phyloP scores from a whole-genome alignment of 2,329 filamentous ascomycete species.

The Cladosporium halotolerans region DNA sequence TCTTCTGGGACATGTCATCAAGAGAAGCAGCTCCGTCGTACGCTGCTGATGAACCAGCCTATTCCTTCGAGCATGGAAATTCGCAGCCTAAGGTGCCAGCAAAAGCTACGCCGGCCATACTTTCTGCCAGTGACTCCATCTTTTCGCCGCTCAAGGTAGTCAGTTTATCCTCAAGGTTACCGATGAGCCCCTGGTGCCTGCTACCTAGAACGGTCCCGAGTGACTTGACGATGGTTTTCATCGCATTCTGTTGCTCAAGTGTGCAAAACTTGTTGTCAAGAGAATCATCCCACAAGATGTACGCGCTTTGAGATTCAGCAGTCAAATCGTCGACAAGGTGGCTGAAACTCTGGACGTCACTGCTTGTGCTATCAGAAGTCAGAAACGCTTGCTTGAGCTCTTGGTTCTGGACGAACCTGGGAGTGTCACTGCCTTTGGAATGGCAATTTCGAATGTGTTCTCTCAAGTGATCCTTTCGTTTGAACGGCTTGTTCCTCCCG shows the following conservation, averaged over 20 bases:
- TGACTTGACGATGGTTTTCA: not conserved
- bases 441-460: conserved; percentile 6
- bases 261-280: not conserved
- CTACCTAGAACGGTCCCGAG: not conserved
- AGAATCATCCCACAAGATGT: not conserved
- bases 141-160: not conserved
- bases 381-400: not conserved
- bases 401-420: not conserved
- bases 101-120: conserved; percentile 3
- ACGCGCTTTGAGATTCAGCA: not conserved
- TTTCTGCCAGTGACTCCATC: not conserved
- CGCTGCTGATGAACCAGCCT: too few species aligned
- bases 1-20: too few species aligned
- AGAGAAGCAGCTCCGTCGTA: too few species aligned
- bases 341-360: not conserved
- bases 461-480: not conserved
- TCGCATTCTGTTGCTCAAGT: not conserved
- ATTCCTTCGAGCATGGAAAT: too few species aligned
- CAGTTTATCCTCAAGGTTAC: not conserved
- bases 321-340: not conserved
- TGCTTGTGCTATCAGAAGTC: not conserved
- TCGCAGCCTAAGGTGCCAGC: not conserved
- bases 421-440: not conserved
- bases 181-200: not conserved
- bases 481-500: not conserved